Base-by-base conservation (phyloP, 1,284 basidiomycete species). In the Laetiporus sulphureus region DNA sequence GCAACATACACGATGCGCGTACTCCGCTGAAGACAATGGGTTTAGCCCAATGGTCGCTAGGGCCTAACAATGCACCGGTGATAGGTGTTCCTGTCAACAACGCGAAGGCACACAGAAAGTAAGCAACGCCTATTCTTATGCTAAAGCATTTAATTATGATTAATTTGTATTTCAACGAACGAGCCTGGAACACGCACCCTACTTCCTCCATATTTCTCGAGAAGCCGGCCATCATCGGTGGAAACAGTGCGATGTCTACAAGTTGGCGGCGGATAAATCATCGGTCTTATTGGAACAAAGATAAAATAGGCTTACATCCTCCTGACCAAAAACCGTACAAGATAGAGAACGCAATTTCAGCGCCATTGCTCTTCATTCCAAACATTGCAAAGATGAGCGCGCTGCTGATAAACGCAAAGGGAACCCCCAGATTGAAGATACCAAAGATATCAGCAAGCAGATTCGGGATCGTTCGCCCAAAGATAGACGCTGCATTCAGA, bases 1-100 rank as follows among this genome's bases (percentile, higher is more conserved):
- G n/a, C n/a, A n/a, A n/a, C n/a, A n/a, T n/a, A n/a, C n/a, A n/a
- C n/a, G n/a, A n/a, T n/a, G 25, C 25, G 25, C 25, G 25, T 34
- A 57, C 61, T 30, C 60, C 63, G 32, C 55, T 56, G 42, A 64
- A 63, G 2, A 59, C 44, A 10, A 56, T 57, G 3, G 60, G 46
- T 31, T 48, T 53, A 46, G 46, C 58, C 64, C 64, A 66, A 3
- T 44, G 32, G 39, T 53, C 60, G 2, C 42, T 32, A 3, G 49
- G 37, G 3, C 50, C 49, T 3, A 66, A 51, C 10, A 67, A 45
- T 2, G 63, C 62, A 20, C 65, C 65, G 15, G 53, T 47, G 22
- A 66, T 61, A 0, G 65, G 65, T 8, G 46, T 49, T 2, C 58
- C 59, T 4, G 45, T 48, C 7, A 60, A 49, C 11, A 41, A 42